Evolutionary conservation across 2,329 filamentous ascomycete species (phyloP).

Genomic region (Zasmidium angulare): DNA sequence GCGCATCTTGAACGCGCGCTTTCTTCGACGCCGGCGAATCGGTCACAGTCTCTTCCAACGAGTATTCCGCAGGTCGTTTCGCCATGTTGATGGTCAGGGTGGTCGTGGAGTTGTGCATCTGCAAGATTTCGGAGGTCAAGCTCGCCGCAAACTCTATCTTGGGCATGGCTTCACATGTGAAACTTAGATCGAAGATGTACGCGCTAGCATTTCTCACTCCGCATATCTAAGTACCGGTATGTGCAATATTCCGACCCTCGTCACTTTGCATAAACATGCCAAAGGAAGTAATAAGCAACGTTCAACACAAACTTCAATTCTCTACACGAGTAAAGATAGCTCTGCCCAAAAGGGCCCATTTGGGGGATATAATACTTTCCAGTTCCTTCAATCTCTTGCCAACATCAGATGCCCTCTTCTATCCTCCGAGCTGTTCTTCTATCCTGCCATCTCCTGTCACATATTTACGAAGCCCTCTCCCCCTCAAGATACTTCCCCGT

Average conservation of each 20-base stretch:
- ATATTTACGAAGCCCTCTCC: slow-evolving; percentile 9
- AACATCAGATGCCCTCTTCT: not conserved
- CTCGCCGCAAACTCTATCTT: not conserved
- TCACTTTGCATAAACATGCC: no score
- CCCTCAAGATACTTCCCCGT: slow-evolving; percentile 34
- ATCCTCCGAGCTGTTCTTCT: not conserved
- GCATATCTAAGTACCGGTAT: no score
- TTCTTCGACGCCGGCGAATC: slow-evolving; percentile 52
- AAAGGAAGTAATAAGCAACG: no score
- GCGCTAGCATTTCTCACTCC: no score
- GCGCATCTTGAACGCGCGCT: slow-evolving; percentile 45
- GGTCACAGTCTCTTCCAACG: slow-evolving; percentile 42
- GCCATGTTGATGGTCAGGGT: slow-evolving; percentile 36
- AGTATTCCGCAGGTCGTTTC: slow-evolving; percentile 48
- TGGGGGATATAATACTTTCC: not conserved
- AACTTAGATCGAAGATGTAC: not conserved
- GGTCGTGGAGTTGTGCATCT: not conserved
- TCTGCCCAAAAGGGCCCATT: not conserved
- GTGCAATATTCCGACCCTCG: no score
- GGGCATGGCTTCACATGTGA: not conserved
- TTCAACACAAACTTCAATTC: not conserved
- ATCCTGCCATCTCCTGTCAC: no score
- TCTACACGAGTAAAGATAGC: not conserved
- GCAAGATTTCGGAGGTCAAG: not conserved
- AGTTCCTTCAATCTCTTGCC: not conserved